These are phyloP conservation scores for Argentina anserina DNA, from an alignment of 306 rosid species.

Conservation along the genomic window DNA sequence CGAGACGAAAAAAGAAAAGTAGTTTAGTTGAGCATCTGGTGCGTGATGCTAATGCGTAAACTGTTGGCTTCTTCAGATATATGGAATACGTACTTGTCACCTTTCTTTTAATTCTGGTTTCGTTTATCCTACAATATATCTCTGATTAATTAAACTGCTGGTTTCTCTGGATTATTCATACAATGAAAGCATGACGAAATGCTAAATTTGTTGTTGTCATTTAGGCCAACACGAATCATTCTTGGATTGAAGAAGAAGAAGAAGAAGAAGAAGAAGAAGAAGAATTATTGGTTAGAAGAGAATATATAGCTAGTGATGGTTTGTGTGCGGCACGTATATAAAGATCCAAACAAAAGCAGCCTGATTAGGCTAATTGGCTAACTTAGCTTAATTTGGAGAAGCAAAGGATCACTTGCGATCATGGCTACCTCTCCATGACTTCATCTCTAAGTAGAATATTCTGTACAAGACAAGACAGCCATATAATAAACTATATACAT, in stretches of 20 bases:
- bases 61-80: too few relatives aligned
- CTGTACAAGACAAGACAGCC: constrained; percentile 12
- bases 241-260: neutral
- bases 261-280: neutral
- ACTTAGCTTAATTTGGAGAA: neutral
- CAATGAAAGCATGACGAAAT: neutral
- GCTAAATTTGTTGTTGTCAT: neutral
- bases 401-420: constrained; percentile 7
- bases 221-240: neutral
- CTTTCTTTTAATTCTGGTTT: neutral
- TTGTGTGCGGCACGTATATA: constrained; percentile 36
- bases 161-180: neutral
- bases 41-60: too few relatives aligned
- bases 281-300: neutral
- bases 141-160: neutral
- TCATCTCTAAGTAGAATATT: constrained; percentile 1
- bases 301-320: constrained; percentile 14
- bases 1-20: too few relatives aligned
- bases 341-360: constrained; percentile 11
- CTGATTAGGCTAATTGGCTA: neutral
- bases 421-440: constrained; percentile 12
- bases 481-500: neutral
- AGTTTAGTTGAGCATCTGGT: too few relatives aligned
- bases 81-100: neutral
- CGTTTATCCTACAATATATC: neutral